These are phyloP conservation scores for Crinitomyces ghanaensis DNA, from an alignment of 805 yeast genomes.

Conservation along the genomic window DNA sequence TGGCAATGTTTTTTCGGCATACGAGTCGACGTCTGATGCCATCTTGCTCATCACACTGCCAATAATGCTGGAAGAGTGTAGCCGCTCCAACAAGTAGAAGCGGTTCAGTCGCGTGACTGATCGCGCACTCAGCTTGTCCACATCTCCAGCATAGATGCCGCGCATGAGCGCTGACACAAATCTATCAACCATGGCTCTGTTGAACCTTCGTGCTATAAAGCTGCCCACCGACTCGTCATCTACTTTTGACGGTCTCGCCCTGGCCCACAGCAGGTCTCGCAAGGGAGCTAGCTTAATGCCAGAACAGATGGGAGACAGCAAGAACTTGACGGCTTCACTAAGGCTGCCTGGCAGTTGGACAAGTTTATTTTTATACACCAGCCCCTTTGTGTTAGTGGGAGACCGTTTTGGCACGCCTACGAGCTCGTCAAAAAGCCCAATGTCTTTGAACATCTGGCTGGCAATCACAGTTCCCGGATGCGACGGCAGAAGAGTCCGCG, in stretches of 20 bases:
- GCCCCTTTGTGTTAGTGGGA: slow-evolving; percentile 60
- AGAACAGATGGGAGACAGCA: slow-evolving; percentile 25
- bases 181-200: slow-evolving; percentile 38
- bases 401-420: slow-evolving; percentile 47
- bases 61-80: slow-evolving; percentile 40
- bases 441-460: slow-evolving; percentile 24
- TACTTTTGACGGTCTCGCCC: slow-evolving; percentile 10
- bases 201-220: slow-evolving; percentile 62
- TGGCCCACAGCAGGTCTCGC: slow-evolving; percentile 23
- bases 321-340: slow-evolving; percentile 13
- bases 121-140: slow-evolving; percentile 49
- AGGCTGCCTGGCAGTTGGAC: slow-evolving; percentile 23
- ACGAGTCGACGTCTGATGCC: slow-evolving; percentile 18
- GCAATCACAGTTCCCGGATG: slow-evolving; percentile 49
- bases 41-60: slow-evolving; percentile 33
- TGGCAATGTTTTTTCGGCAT: slow-evolving; percentile 18
- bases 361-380: slow-evolving; percentile 31
- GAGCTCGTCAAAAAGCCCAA: slow-evolving; percentile 37
- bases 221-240: slow-evolving; percentile 63
- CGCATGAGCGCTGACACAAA: slow-evolving; percentile 72
- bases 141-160: slow-evolving; percentile 90
- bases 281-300: slow-evolving; percentile 47
- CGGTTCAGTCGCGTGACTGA: slow-evolving; percentile 41
- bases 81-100: slow-evolving; percentile 44
- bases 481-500: slow-evolving; percentile 77